Percentiles rank a stretch among this genome's conserved stretches.
Conservation (phyloP, 2,329 filamentous ascomycete genomes). For the Cladophialophora yegresii region DNA sequence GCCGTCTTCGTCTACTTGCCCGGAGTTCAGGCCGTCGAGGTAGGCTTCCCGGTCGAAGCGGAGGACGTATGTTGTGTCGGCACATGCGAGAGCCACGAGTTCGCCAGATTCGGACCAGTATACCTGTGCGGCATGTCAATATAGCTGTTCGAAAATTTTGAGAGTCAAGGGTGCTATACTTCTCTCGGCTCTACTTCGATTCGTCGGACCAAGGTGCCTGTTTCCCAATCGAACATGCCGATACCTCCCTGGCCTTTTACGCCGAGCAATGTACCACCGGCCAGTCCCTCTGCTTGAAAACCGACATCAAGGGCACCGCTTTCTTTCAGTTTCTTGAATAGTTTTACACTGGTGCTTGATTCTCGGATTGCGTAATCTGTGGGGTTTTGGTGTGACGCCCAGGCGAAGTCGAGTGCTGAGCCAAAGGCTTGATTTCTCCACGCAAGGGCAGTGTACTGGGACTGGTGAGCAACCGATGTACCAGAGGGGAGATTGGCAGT, state of each 20-base stretch:
- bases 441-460: slow-evolving; percentile 80
- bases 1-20: slow-evolving; percentile 82
- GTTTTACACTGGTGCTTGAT: slow-evolving; percentile 85
- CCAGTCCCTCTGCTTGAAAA: slow-evolving; percentile 89
- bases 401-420: slow-evolving; percentile 91
- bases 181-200: slow-evolving; percentile 76
- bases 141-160: background rate
- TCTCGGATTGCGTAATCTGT: slow-evolving; percentile 98
- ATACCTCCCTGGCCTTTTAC: slow-evolving; percentile 94
- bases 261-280: slow-evolving; percentile 84
- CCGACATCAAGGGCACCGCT: slow-evolving; percentile 85
- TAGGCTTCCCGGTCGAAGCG: slow-evolving; percentile 90
- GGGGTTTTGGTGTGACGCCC: slow-evolving; percentile 44
- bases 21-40: slow-evolving; percentile 76
- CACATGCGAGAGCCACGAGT: slow-evolving; percentile 86
- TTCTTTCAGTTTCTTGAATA: slow-evolving; percentile 97
- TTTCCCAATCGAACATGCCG: slow-evolving; percentile 95
- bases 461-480: slow-evolving; percentile 8
- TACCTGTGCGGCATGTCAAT: slow-evolving; percentile 54
- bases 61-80: slow-evolving; percentile 92
- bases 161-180: slow-evolving; percentile 41
- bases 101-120: slow-evolving; percentile 99
- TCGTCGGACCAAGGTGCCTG: slow-evolving; percentile 80
- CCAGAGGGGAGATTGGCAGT: background rate
- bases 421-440: slow-evolving; percentile 98